A percentile compares a stretch with the other conserved stretches of the same genome.
These are phyloP conservation scores for Pseudogymnoascus sp. DNA, from an alignment of 2,329 filamentous ascomycete genomes.

Conservation along the genomic window DNA sequence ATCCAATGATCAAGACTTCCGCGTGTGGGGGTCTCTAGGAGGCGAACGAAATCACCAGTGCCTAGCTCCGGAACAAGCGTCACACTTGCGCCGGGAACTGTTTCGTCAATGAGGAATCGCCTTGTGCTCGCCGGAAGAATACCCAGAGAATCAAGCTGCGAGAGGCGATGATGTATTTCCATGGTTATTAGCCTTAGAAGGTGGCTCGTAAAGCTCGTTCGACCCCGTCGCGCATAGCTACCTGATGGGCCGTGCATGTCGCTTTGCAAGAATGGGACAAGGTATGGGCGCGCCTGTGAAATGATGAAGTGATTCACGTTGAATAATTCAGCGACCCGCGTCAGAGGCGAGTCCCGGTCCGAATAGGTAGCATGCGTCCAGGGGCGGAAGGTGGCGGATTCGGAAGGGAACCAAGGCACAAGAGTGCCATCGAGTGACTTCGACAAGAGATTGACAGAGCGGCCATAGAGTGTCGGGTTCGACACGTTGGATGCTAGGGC, in stretches of 20 bases:
- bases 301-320: conserved; percentile 88
- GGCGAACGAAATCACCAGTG: conserved; percentile 62
- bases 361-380: conserved; percentile 48
- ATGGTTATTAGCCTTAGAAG: conserved; percentile 62
- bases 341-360: conserved; percentile 51
- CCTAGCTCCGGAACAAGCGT: conserved; percentile 77
- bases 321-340: conserved; percentile 58
- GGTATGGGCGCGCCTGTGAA: conserved; percentile 82
- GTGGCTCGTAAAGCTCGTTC: conserved; percentile 50
- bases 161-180: conserved; percentile 72
- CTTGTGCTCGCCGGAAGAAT: conserved; percentile 63
- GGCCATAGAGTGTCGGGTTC: conserved; percentile 41
- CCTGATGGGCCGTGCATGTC: conserved; percentile 70
- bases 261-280: conserved; percentile 76
- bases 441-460: conserved; percentile 49
- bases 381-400: conserved; percentile 45
- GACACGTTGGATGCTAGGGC: conserved; percentile 51
- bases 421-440: conserved; percentile 55
- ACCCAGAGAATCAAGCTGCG: conserved; percentile 71
- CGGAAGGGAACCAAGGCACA: conserved; percentile 48
- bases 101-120: conserved; percentile 75
- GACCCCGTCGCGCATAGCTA: conserved; percentile 51
- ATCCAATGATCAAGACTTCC: conserved; percentile 81
- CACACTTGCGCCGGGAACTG: conserved; percentile 68
- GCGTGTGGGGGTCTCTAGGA: conserved; percentile 76